phyloP scores from a whole-genome alignment of 2,329 filamentous ascomycete species.

The Fusarium sublunatum region DNA sequence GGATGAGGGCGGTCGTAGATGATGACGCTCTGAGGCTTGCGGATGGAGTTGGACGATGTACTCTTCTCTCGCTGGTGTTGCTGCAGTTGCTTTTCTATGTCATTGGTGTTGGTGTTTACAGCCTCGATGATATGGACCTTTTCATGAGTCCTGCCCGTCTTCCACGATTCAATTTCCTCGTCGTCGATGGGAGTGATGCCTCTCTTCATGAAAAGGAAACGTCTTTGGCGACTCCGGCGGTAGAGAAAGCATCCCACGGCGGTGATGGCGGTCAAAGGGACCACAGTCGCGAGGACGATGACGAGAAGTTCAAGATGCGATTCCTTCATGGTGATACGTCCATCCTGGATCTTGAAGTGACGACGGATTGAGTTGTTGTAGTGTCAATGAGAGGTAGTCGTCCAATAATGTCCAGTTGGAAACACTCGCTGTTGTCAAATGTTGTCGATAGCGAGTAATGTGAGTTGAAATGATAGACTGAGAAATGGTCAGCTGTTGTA shows the following conservation, averaged over 20 bases:
- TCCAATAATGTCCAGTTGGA: neutral
- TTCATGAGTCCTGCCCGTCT: constrained; percentile 52
- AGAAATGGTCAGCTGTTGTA: constrained; percentile 18
- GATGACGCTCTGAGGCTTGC: constrained; percentile 65
- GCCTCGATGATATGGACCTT: constrained; percentile 47
- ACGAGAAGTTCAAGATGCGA: constrained; percentile 56
- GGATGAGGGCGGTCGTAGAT: constrained; percentile 58
- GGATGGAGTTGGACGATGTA: constrained; percentile 50
- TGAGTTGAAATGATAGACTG: constrained; percentile 11
- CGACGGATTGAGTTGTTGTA: neutral
- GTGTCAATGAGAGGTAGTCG: neutral
- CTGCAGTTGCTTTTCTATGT: constrained; percentile 25
- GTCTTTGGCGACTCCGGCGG: constrained; percentile 54
- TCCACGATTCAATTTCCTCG: constrained; percentile 75
- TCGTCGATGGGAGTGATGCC: constrained; percentile 72
- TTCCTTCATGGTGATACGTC: constrained; percentile 41
- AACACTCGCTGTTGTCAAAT: constrained; percentile 4
- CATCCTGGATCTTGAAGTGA: constrained; percentile 34
- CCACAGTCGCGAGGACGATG: constrained; percentile 64
- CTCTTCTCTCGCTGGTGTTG: constrained; percentile 47
- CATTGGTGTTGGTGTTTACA: constrained; percentile 13
- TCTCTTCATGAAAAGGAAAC: constrained; percentile 60
- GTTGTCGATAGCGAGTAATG: constrained; percentile 19
- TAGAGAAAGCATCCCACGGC: constrained; percentile 52
- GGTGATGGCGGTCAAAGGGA: constrained; percentile 55